Evolutionary conservation across 2,329 filamentous ascomycete species (phyloP).

Genomic region (Bipolaris zeicola): DNA sequence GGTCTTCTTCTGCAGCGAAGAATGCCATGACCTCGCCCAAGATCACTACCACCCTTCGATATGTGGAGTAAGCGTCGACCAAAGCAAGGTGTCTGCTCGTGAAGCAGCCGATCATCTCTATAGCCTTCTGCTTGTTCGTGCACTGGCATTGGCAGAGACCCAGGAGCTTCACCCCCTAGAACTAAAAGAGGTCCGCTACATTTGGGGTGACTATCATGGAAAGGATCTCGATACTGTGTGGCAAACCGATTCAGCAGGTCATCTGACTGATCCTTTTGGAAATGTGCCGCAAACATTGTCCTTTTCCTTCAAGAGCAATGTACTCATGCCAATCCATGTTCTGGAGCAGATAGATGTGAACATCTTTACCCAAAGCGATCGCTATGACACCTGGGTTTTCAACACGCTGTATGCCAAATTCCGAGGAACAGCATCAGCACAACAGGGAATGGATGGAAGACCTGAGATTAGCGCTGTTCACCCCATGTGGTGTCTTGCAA

Average conservation of each 20-base stretch:
- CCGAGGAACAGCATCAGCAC: slow-evolving; percentile 83
- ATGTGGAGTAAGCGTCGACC: slow-evolving; percentile 61
- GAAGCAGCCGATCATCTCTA: slow-evolving; percentile 67
- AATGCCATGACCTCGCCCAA: slow-evolving; percentile 62
- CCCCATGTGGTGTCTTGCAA: slow-evolving; percentile 94
- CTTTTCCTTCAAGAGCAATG: slow-evolving; percentile 77
- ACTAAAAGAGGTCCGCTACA: slow-evolving; percentile 65
- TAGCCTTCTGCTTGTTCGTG: slow-evolving; percentile 63
- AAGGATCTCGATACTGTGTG: slow-evolving; percentile 31
- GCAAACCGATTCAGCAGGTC: slow-evolving; percentile 21
- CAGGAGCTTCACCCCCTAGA: slow-evolving; percentile 64
- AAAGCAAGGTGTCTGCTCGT: slow-evolving; percentile 60
- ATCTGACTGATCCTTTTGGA: slow-evolving; percentile 26
- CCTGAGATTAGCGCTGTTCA: slow-evolving; percentile 94
- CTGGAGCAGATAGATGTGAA: slow-evolving; percentile 86
- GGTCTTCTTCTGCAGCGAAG: slow-evolving; percentile 64
- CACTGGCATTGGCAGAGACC: slow-evolving; percentile 65
- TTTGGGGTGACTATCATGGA: slow-evolving; percentile 66
- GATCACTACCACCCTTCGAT: slow-evolving; percentile 63
- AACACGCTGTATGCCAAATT: slow-evolving; percentile 95
- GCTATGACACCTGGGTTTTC: slow-evolving; percentile 79
- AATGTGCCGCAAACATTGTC: slow-evolving; percentile 65
- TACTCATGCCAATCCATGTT: slow-evolving; percentile 75
- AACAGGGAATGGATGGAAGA: slow-evolving; percentile 71
- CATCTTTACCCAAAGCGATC: slow-evolving; percentile 62